A percentile compares a stretch with the other conserved stretches of the same genome.
Conservation (phyloP, 768 basidiomycete species). For the Steccherinum ochraceum region DNA sequence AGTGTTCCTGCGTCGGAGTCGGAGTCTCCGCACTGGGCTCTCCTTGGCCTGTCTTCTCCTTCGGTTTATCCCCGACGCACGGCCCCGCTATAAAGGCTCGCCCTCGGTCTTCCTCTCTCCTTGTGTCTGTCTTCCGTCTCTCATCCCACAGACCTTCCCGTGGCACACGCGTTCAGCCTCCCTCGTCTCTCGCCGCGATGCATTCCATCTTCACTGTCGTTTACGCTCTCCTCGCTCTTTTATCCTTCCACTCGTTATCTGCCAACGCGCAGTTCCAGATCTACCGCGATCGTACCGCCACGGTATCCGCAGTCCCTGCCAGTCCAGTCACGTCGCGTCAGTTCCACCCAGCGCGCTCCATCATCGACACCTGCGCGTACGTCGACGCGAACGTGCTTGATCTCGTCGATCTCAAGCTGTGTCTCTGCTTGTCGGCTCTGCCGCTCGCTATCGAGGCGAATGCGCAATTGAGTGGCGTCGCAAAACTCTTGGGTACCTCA, state of each 20-base stretch:
- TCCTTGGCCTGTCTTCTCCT: not conserved
- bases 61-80: no score
- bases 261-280: not conserved
- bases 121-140: not conserved
- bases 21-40: no score
- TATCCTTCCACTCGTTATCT: not conserved
- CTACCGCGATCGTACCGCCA: not conserved
- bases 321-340: slow-evolving; percentile 9
- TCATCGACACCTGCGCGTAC: slow-evolving; percentile 16
- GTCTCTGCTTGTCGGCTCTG: slow-evolving; percentile 32
- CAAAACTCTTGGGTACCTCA: slow-evolving; percentile 6
- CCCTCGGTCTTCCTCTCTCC: not conserved
- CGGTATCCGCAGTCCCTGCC: not conserved
- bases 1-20: not conserved
- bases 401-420: slow-evolving; percentile 21
- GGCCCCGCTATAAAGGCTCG: not conserved
- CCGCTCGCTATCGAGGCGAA: slow-evolving; percentile 9
- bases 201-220: not conserved
- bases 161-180: no score
- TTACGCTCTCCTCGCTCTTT: not conserved
- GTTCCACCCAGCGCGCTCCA: slow-evolving; percentile 10
- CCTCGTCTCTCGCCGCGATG: not conserved
- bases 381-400: slow-evolving; percentile 10
- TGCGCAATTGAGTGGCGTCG: slow-evolving; percentile 7
- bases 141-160: no score